Evolutionary conservation across 257 asterid genomes (phyloP).

Genomic region (Lycium barbarum): DNA sequence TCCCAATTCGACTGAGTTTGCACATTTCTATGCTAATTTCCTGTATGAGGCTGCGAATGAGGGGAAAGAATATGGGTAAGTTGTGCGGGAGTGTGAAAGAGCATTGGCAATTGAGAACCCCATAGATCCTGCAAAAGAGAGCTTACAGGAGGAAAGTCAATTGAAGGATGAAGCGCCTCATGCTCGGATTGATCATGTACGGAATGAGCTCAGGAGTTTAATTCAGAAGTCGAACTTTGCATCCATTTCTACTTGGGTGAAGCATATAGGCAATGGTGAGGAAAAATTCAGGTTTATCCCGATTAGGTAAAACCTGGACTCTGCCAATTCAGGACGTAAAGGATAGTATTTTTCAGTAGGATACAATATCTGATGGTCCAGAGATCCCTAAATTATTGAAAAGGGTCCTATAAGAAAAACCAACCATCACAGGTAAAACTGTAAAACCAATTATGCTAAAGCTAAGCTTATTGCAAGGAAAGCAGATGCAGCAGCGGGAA

Average conservation of each 20-base stretch:
- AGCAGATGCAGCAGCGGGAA: background rate
- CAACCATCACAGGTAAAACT: conserved; percentile 26
- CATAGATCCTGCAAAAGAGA: conserved; percentile 88
- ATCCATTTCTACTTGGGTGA: conserved; percentile 79
- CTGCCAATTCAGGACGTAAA: conserved; percentile 94
- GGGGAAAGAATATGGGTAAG: conserved; percentile 80
- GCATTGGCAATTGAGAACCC: conserved; percentile 81
- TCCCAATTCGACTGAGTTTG: conserved; percentile 77
- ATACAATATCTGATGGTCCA: conserved; percentile 90
- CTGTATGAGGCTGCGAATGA: conserved; percentile 73
- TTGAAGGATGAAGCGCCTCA: conserved; percentile 62
- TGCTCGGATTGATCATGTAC: conserved; percentile 64
- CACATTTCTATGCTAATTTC: conserved; percentile 79
- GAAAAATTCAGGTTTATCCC: conserved; percentile 81
- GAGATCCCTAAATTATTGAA: conserved; percentile 64
- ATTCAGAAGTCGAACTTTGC: conserved; percentile 81
- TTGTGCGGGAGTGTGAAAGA: conserved; percentile 79
- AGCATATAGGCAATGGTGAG: conserved; percentile 66
- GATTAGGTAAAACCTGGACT: conserved; percentile 87
- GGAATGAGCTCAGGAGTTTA: conserved; percentile 66
- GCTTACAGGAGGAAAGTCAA: conserved; percentile 77
- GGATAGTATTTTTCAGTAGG: conserved; percentile 99
- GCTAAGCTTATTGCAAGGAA: conserved; percentile 23
- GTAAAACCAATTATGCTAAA: conserved; percentile 12
- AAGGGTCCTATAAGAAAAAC: conserved; percentile 23